Evolutionary conservation across 257 asterid species (phyloP).

Genomic region (Solanum okadae): DNA sequence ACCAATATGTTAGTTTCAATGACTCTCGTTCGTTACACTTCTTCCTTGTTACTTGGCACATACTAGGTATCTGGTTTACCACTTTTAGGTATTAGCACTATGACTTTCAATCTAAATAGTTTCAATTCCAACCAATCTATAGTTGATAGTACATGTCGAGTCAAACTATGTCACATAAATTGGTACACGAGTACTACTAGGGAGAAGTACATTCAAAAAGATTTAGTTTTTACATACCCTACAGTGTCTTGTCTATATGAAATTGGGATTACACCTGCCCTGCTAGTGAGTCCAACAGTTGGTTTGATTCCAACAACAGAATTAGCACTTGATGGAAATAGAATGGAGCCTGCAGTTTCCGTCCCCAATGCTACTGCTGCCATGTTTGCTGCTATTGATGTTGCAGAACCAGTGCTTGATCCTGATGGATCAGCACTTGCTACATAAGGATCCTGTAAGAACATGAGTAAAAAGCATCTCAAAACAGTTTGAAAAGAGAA

Average conservation of each 20-base stretch:
- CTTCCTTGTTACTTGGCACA: background rate
- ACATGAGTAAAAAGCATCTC: background rate
- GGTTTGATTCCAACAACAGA: constrained; percentile 68
- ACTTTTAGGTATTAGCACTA: background rate
- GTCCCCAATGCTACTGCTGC: constrained; percentile 50
- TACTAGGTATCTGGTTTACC: background rate
- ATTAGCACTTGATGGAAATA: constrained; percentile 45
- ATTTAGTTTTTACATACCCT: constrained; percentile 19
- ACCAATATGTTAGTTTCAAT: background rate
- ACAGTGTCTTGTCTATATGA: constrained; percentile 58
- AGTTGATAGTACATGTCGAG: background rate
- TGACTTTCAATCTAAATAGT: background rate
- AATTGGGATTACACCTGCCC: constrained; percentile 61
- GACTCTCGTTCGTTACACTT: background rate
- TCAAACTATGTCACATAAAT: background rate
- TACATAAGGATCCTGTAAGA: constrained; percentile 52
- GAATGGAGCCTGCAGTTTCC: constrained; percentile 55
- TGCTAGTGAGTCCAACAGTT: constrained; percentile 58
- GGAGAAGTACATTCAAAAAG: background rate
- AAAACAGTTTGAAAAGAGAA: too few relatives aligned
- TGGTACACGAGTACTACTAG: background rate
- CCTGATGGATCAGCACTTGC: constrained; percentile 39
- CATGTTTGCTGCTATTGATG: constrained; percentile 60
- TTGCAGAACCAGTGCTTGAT: constrained; percentile 74
- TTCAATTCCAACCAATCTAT: background rate